Percentiles rank a stretch among this genome's conserved stretches.
Evolutionary conservation across 176 grass and related monocot genomes (phyloP).

Genomic region (Alloteropsis semialata): DNA sequence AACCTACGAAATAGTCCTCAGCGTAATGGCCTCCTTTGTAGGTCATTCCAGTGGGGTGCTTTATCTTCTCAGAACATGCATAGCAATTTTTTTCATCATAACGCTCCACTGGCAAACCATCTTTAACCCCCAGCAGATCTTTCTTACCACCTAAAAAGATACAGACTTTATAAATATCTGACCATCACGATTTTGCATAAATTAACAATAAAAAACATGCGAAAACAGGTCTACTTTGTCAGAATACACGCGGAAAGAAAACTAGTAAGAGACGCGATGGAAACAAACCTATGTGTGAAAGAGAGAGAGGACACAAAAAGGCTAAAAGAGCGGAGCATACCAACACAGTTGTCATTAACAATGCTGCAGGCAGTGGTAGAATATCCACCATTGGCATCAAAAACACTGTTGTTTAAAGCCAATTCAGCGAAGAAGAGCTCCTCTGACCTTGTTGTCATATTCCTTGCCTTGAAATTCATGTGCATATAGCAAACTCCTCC

Average conservation of each 20-base stretch:
- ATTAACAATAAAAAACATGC: no score
- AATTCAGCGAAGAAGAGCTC: not conserved
- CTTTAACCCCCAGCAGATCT: not conserved
- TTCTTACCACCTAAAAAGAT: not conserved
- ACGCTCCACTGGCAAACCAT: not conserved
- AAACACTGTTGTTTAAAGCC: not conserved
- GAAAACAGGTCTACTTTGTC: no score
- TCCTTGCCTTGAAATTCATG: not conserved
- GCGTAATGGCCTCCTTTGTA: not conserved
- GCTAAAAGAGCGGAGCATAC: not conserved
- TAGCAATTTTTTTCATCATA: not conserved
- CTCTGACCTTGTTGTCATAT: not conserved
- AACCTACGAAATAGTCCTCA: not conserved
- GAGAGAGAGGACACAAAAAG: no score
- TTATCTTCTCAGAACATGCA: not conserved
- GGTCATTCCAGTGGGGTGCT: not conserved
- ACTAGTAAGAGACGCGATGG: no score
- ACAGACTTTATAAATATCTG: not conserved
- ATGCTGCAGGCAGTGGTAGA: not conserved
- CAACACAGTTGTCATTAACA: not conserved
- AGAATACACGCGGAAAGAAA: no score
- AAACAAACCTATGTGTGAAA: no score
- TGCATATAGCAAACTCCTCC: not conserved
- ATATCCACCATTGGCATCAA: not conserved
- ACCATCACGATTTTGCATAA: no score